A percentile compares a stretch with the other conserved stretches of the same genome.
phyloP scores from a whole-genome alignment of 495 filamentous ascomycete genomes.

The Xylaria grammica region DNA sequence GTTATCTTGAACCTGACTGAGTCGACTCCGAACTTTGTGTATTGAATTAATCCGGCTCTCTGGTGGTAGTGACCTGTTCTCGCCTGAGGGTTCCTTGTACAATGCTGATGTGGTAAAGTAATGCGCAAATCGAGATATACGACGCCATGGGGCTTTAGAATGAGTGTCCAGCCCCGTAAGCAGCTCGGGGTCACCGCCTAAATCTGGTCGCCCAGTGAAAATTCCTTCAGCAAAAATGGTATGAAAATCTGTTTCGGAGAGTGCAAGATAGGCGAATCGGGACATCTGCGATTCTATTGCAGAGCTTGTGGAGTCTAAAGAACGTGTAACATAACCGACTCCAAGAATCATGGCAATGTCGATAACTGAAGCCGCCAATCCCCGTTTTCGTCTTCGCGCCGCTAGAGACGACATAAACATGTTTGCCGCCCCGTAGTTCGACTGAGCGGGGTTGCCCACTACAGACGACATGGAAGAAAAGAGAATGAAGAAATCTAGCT shows the following conservation, averaged over 20 bases:
- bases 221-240: slow-evolving; percentile 31
- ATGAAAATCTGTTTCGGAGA: slow-evolving; percentile 28
- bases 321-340: slow-evolving; percentile 44
- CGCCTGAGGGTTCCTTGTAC: too few relatives aligned
- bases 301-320: slow-evolving; percentile 19
- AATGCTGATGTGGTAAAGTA: too few relatives aligned
- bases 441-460: slow-evolving; percentile 53
- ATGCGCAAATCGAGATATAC: too few relatives aligned
- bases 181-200: slow-evolving; percentile 6
- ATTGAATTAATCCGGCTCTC: too few relatives aligned
- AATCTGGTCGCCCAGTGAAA: slow-evolving; percentile 22
- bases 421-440: slow-evolving; percentile 58
- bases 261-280: slow-evolving; percentile 29
- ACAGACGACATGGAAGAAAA: slow-evolving; percentile 55
- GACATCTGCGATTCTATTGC: slow-evolving; percentile 31
- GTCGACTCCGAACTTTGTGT: too few relatives aligned
- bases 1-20: too few relatives aligned
- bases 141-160: too few relatives aligned
- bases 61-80: too few relatives aligned
- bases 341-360: slow-evolving; percentile 51
- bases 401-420: slow-evolving; percentile 50
- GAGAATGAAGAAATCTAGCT: slow-evolving; percentile 62
- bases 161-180: slow-evolving; percentile 15
- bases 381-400: slow-evolving; percentile 28
- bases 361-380: slow-evolving; percentile 26